Evolutionary conservation across 2,329 filamentous ascomycete species (phyloP).

Genomic region (Exophiala phaeomuriformis): DNA sequence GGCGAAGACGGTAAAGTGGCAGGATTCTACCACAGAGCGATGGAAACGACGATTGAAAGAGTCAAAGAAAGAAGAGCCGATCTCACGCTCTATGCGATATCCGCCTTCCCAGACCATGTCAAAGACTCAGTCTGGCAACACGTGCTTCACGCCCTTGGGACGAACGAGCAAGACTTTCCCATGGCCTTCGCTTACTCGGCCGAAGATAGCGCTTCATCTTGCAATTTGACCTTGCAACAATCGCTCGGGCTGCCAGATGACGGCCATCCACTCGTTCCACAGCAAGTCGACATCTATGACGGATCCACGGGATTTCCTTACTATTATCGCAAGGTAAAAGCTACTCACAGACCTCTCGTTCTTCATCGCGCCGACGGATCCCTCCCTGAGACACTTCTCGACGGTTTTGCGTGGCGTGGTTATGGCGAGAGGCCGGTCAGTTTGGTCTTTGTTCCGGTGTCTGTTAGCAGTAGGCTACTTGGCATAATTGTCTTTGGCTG

Average conservation of each 20-base stretch:
- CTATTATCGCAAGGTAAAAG: conserved; percentile 14
- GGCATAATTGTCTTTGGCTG: conserved; percentile 21
- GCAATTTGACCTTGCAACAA: conserved; percentile 17
- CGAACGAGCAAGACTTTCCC: conserved; percentile 45
- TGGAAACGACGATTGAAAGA: conserved; percentile 38
- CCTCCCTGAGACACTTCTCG: conserved; percentile 11
- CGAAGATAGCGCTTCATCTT: conserved; percentile 31
- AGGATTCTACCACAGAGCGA: conserved; percentile 44
- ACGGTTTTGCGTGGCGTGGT: conserved; percentile 18
- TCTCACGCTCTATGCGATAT: conserved; percentile 38
- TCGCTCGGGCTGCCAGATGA: conserved; percentile 29
- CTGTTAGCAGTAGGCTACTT: conserved; percentile 15
- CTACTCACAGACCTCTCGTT: conserved; percentile 12
- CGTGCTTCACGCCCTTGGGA: conserved; percentile 40
- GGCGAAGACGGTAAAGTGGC: conserved; percentile 37
- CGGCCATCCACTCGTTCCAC: conserved; percentile 29
- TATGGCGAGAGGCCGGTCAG: conserved; percentile 12
- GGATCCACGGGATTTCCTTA: conserved; percentile 35
- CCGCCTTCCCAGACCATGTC: conserved; percentile 37
- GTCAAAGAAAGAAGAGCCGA: conserved; percentile 41
- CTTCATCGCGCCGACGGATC: conserved; percentile 14
- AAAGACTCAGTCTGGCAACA: conserved; percentile 46
- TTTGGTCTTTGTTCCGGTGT: conserved; percentile 18
- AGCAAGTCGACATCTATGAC: conserved; percentile 27
- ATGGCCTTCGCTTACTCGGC: conserved; percentile 48